phyloP scores from a whole-genome alignment of 345 rosid genomes.

The Firmiana major region DNA sequence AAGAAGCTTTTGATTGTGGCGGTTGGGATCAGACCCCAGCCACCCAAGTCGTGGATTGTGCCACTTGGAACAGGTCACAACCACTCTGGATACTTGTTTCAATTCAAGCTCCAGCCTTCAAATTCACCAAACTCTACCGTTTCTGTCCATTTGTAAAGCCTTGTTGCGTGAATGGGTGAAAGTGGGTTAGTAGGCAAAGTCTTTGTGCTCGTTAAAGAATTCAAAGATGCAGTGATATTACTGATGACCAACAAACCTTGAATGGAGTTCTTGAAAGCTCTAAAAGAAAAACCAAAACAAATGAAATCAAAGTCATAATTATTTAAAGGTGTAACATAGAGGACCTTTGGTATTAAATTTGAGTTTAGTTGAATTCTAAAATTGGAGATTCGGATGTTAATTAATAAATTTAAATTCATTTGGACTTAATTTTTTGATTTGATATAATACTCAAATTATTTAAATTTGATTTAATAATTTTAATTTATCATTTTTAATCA shows the following conservation, averaged over 20 bases:
- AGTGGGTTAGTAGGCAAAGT: background rate
- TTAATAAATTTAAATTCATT: too few species aligned
- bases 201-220: background rate
- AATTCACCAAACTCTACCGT: background rate
- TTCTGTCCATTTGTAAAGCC: background rate
- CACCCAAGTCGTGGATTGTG: background rate
- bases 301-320: background rate
- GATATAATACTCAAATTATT: too few species aligned
- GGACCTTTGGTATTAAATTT: too few species aligned
- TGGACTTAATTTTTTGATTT: too few species aligned
- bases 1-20: background rate
- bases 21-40: constrained; percentile 6
- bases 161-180: constrained; percentile 1
- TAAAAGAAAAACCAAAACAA: background rate
- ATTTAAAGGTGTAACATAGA: too few species aligned
- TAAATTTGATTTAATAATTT: too few species aligned
- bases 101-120: background rate
- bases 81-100: background rate
- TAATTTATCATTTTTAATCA: background rate
- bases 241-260: background rate
- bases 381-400: too few species aligned
- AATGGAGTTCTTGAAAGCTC: background rate
- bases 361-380: too few species aligned
- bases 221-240: background rate
- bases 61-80: background rate